Conservation (phyloP, 2,329 filamentous ascomycete genomes). For the Aaosphaeria pasadenensis region DNA sequence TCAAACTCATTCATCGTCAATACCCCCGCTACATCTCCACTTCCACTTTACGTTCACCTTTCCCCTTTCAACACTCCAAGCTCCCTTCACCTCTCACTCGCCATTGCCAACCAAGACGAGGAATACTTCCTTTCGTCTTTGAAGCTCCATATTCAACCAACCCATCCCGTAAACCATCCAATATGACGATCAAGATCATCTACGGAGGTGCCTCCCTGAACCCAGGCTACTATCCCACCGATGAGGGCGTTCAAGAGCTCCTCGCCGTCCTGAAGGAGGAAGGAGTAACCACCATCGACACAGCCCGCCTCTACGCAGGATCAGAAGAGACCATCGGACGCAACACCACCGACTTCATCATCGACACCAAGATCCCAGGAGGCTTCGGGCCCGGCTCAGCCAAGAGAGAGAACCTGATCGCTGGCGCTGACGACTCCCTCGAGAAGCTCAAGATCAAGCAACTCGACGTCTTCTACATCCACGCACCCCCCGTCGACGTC, state of each 20-base stretch:
- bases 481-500: slow-evolving; percentile 22
- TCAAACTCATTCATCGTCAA: too few relatives aligned
- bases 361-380: slow-evolving; percentile 48
- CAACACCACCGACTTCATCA: slow-evolving; percentile 32
- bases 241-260: slow-evolving; percentile 16
- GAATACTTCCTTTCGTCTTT: too few relatives aligned
- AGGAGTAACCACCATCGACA: slow-evolving; percentile 38
- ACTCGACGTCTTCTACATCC: slow-evolving; percentile 35
- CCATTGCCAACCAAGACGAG: too few relatives aligned
- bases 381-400: slow-evolving; percentile 36
- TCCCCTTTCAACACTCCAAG: too few relatives aligned
- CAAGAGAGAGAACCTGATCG: slow-evolving; percentile 35
- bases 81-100: too few relatives aligned
- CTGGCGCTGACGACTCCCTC: slow-evolving; percentile 30
- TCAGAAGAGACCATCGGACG: slow-evolving; percentile 44
- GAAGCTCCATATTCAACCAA: background rate
- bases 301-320: slow-evolving; percentile 41
- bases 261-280: slow-evolving; percentile 30
- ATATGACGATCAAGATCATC: slow-evolving; percentile 31
- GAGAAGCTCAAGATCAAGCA: slow-evolving; percentile 23
- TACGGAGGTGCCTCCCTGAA: slow-evolving; percentile 25
- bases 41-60: too few relatives aligned
- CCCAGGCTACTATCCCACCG: slow-evolving; percentile 11
- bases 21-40: too few relatives aligned
- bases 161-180: background rate